phyloP scores from a whole-genome alignment of 495 filamentous ascomycete genomes.

The Cenococcum geophilum region DNA sequence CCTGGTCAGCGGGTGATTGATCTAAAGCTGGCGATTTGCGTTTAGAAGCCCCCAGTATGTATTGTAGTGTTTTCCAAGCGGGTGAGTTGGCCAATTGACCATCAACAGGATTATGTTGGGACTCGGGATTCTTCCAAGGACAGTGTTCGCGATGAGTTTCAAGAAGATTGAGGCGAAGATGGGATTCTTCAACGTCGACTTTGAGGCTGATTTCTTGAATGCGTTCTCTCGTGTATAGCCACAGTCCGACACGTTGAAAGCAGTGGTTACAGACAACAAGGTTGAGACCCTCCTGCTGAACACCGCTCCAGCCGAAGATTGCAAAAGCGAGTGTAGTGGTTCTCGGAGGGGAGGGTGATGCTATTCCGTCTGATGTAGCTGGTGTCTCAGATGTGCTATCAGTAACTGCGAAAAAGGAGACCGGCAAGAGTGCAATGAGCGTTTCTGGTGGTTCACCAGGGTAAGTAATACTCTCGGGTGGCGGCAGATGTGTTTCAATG shows the following conservation, averaged over 20 bases:
- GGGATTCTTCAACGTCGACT: constrained; percentile 38
- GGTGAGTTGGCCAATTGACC: constrained; percentile 30
- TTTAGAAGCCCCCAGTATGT: constrained; percentile 17
- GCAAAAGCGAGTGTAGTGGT: constrained; percentile 66
- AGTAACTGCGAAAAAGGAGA: constrained; percentile 16
- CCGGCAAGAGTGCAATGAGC: constrained; percentile 15
- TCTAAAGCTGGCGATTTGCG: not conserved
- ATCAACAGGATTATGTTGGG: constrained; percentile 32
- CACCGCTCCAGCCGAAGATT: constrained; percentile 78
- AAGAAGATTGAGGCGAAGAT: constrained; percentile 32
- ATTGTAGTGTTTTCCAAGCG: constrained; percentile 33
- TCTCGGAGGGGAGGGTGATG: constrained; percentile 42
- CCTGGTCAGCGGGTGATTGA: not conserved
- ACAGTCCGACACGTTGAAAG: constrained; percentile 82
- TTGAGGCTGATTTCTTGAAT: constrained; percentile 33
- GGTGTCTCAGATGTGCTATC: constrained; percentile 12
- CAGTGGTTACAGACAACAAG: constrained; percentile 76
- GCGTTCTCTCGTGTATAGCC: constrained; percentile 60
- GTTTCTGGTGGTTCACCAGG: constrained; percentile 8
- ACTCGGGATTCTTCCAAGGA: constrained; percentile 38
- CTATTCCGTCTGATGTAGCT: constrained; percentile 31
- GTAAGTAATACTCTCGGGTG: constrained; percentile 19
- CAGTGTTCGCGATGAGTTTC: constrained; percentile 41
- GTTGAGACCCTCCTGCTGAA: constrained; percentile 56
- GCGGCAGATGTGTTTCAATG: constrained; percentile 23